A percentile compares a stretch with the other conserved stretches of the same genome.
phyloP scores from a whole-genome alignment of 163 green algal species.

The Trebouxia gelatinosa region DNA sequence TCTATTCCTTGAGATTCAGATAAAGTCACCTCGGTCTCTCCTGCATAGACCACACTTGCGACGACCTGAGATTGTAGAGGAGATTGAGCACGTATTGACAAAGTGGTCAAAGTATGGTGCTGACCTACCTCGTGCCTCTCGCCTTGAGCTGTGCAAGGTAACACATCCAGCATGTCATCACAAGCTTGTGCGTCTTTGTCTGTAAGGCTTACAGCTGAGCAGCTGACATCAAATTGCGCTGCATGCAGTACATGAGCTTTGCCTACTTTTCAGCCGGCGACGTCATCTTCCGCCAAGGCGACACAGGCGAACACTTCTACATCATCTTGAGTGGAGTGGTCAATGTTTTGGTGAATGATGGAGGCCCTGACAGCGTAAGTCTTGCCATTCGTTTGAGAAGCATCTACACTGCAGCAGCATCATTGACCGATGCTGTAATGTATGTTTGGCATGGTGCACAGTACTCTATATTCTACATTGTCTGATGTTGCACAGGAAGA shows the following conservation, averaged over 20 bases:
- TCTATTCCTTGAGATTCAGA: too few relatives aligned
- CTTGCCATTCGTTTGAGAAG: too few relatives aligned
- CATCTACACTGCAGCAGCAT: too few relatives aligned
- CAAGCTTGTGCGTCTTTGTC: neutral
- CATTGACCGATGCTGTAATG: too few relatives aligned
- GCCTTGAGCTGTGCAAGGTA: constrained; percentile 31
- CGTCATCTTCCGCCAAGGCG: constrained; percentile 24
- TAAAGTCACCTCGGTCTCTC: too few relatives aligned
- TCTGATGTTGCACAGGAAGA: too few relatives aligned
- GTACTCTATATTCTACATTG: too few relatives aligned
- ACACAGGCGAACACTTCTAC: constrained; percentile 29
- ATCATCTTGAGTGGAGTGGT: constrained; percentile 24
- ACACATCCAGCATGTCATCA: neutral
- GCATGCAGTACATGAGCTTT: constrained; percentile 27
- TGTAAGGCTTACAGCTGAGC: neutral
- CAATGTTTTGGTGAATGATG: constrained; percentile 7
- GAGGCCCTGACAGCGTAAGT: neutral
- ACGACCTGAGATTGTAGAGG: neutral
- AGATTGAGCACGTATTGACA: constrained; percentile 24
- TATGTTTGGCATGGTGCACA: too few relatives aligned
- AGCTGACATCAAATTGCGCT: neutral
- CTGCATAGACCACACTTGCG: neutral
- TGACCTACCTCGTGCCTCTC: constrained; percentile 5
- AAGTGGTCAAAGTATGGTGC: constrained; percentile 14
- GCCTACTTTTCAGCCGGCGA: constrained; percentile 6